These are phyloP conservation scores for Cephalotrichum gorgonifer DNA, from an alignment of 2,329 filamentous ascomycete genomes.

Conservation along the genomic window DNA sequence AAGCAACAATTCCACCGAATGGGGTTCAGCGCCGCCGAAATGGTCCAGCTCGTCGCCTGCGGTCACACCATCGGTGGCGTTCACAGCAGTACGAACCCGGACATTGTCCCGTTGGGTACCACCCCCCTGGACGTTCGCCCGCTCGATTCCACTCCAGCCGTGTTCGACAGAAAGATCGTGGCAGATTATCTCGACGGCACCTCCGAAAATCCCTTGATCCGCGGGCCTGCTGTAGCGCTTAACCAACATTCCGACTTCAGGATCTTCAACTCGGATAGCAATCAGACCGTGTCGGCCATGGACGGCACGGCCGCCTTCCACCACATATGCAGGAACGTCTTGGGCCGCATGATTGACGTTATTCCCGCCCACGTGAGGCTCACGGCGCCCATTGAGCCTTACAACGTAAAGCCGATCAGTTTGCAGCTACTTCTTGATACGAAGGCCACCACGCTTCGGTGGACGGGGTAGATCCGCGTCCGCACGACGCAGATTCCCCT, in stretches of 20 bases:
- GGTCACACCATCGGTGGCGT: conserved; percentile 53
- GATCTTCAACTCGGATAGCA: conserved; percentile 44
- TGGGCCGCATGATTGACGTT: conserved; percentile 53
- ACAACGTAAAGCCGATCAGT: conserved; percentile 48
- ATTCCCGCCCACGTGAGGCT: conserved; percentile 41
- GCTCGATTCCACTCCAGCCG: conserved; percentile 35
- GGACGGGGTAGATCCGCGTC: conserved; percentile 47
- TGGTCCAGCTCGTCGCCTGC: conserved; percentile 51
- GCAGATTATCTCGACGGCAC: conserved; percentile 45
- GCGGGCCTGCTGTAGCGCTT: conserved; percentile 33
- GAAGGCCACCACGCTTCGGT: conserved; percentile 34
- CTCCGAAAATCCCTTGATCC: conserved; percentile 44
- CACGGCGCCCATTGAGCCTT: conserved; percentile 41
- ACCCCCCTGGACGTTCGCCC: conserved; percentile 30
- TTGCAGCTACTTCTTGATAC: conserved; percentile 43
- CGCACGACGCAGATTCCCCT: conserved; percentile 36
- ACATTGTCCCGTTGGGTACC: conserved; percentile 35
- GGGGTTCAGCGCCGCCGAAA: conserved; percentile 44
- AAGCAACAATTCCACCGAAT: conserved; percentile 44
- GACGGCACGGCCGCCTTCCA: conserved; percentile 31
- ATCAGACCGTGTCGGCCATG: conserved; percentile 42
- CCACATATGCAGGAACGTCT: conserved; percentile 35
- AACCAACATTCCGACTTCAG: conserved; percentile 42
- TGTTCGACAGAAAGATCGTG: conserved; percentile 46
- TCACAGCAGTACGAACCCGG: conserved; percentile 41